These are phyloP conservation scores for Tolypocladium endophyticum DNA, from an alignment of 2,329 filamentous ascomycete species.

Conservation along the genomic window DNA sequence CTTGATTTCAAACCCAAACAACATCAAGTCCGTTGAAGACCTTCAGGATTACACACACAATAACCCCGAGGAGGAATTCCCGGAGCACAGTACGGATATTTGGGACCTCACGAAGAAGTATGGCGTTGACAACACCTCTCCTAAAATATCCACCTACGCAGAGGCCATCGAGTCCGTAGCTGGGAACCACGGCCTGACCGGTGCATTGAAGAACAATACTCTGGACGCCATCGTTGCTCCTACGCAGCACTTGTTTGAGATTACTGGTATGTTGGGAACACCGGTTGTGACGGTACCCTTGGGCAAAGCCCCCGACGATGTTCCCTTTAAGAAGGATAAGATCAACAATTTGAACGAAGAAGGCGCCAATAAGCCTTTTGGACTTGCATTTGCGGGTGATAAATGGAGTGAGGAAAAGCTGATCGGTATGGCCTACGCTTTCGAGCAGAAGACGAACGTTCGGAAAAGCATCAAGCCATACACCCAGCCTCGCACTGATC, in stretches of 20 bases:
- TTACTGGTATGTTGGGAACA: not conserved
- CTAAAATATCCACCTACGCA: not conserved
- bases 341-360: not conserved
- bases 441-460: not conserved
- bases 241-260: not conserved
- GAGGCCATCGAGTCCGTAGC: not conserved
- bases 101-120: not conserved
- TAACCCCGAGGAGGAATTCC: not conserved
- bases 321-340: not conserved
- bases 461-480: not conserved
- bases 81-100: not conserved
- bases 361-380: not conserved
- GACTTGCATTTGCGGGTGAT: not conserved
- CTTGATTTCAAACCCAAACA: not conserved
- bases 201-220: not conserved
- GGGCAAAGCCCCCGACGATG: not conserved
- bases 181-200: not conserved
- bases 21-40: not conserved
- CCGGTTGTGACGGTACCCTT: not conserved
- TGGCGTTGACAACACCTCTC: not conserved
- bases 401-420: not conserved
- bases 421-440: not conserved
- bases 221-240: not conserved
- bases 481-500: not conserved
- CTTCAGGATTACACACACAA: not conserved